Evolutionary conservation across 2,329 filamentous ascomycete species (phyloP).

Genomic region (Clonostachys chloroleuca): DNA sequence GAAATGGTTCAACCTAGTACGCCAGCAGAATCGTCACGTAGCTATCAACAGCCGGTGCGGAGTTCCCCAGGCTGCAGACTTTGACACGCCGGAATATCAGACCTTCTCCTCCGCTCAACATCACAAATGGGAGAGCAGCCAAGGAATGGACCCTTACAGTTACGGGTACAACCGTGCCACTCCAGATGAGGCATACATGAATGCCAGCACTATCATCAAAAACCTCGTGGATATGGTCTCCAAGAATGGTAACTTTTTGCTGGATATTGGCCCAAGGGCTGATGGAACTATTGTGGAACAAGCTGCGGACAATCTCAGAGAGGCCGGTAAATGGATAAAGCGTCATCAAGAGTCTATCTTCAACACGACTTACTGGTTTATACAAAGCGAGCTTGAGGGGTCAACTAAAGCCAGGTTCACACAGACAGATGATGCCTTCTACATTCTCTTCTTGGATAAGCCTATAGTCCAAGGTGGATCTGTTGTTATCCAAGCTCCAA

Average conservation of each 20-base stretch:
- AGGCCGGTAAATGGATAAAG: slow-evolving; percentile 50
- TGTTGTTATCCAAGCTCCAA: slow-evolving; percentile 38
- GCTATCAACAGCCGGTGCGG: slow-evolving; percentile 54
- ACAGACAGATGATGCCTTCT: slow-evolving; percentile 46
- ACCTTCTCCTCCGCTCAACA: slow-evolving; percentile 28
- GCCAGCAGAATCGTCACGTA: slow-evolving; percentile 37
- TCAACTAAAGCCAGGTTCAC: slow-evolving; percentile 38
- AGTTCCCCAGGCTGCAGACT: slow-evolving; percentile 42
- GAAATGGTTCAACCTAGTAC: slow-evolving; percentile 33
- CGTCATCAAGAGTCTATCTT: slow-evolving; percentile 49
- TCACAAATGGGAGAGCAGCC: slow-evolving; percentile 56
- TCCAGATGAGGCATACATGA: slow-evolving; percentile 42
- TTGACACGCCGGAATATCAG: slow-evolving; percentile 55
- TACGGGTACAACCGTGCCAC: slow-evolving; percentile 58
- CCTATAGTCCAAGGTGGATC: slow-evolving; percentile 29
- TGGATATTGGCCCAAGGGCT: slow-evolving; percentile 51
- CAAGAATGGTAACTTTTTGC: slow-evolving; percentile 52
- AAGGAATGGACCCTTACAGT: slow-evolving; percentile 54
- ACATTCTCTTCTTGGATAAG: slow-evolving; percentile 37
- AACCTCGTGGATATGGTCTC: slow-evolving; percentile 45
- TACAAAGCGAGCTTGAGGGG: slow-evolving; percentile 34
- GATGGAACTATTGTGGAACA: slow-evolving; percentile 47
- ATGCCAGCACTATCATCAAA: slow-evolving; percentile 38
- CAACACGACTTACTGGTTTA: slow-evolving; percentile 51
- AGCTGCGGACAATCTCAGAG: slow-evolving; percentile 39